Conservation (phyloP, 805 yeast genomes). For the Barnettozyma botsteinii region DNA sequence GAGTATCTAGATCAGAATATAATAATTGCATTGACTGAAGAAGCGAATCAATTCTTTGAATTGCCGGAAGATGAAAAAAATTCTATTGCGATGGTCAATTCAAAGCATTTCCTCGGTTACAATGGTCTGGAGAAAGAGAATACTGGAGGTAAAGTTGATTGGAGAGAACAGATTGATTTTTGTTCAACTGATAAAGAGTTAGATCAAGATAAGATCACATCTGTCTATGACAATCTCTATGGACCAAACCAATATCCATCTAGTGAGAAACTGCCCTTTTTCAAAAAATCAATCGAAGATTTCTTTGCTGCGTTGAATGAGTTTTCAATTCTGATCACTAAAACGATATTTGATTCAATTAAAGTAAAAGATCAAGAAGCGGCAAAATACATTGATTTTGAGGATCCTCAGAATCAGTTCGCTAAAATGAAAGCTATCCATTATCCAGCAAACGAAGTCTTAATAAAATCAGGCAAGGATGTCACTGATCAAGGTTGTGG, state of each 20-base stretch:
- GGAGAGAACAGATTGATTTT: conserved; percentile 46
- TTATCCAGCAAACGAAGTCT: conserved; percentile 26
- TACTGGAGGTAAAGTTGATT: conserved; percentile 38
- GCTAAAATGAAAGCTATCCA: conserved; percentile 35
- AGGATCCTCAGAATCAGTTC: conserved; percentile 27
- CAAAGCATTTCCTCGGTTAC: conserved; percentile 42
- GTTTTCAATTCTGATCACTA: conserved; percentile 37
- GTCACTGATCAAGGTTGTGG: conserved; percentile 31
- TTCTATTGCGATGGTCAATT: conserved; percentile 34
- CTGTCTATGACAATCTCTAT: conserved; percentile 34
- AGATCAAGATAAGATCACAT: conserved; percentile 26
- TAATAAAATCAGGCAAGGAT: conserved; percentile 1
- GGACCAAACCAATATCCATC: conserved; percentile 46
- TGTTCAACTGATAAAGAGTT: conserved; percentile 42
- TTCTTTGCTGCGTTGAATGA: conserved; percentile 42
- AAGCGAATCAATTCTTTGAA: conserved; percentile 29
- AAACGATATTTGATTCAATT: conserved; percentile 49
- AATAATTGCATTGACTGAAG: conserved; percentile 25
- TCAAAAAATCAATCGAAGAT: conserved; percentile 24
- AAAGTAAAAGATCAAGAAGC: conserved; percentile 38
- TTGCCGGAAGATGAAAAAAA: conserved; percentile 30
- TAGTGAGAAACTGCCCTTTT: conserved; percentile 28
- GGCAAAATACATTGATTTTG: conserved; percentile 39
- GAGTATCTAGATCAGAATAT: conserved; percentile 24
- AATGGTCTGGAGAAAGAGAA: conserved; percentile 40